Base-by-base conservation (phyloP, 2,329 filamentous ascomycete species). In the Talaromyces pinophilus region DNA sequence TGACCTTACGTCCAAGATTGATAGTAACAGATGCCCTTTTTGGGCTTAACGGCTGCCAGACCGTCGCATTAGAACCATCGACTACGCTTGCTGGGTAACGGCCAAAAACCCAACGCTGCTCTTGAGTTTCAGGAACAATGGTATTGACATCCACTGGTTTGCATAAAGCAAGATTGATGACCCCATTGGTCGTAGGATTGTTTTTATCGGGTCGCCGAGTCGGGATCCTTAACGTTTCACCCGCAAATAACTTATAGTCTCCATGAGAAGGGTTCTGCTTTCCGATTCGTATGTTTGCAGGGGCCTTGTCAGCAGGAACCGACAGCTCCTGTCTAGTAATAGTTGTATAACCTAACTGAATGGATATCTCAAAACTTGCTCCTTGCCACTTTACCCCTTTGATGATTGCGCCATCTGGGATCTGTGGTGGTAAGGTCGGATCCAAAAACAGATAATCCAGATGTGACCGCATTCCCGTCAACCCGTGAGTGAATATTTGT, bases 381-480 rank as follows among this genome's bases (percentile, higher is more conserved):
- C 62, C 66, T 38, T 67, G 66, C 66, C 66, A 67, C 28, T 67
- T 67, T 3, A 67, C 15, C 0, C 62, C 66, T 17, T 59, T 67
- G 40, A 67, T 50, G 0, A 50, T 61, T 19, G 62, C n/a, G 4
- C 66, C 66, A 28, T 50, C 48, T 19, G 62, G 35, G 19, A 67
- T 67, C 17, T 67, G 66, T 5, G 66, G 66, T 3, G 62, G 62
- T 28, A 67, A 30, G 17, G 59, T 65, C 17, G 66, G 66, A 62
- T 67, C 57, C 5, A 67, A 38, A 44, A 64, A 65, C 6, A 67
- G 30, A 25, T 28, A 33, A 50, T 67, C 62, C 10, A 54, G 28
- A 33, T 60, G 42, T 5, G 48, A 35, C 40, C 66, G 46, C 61
- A 67, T 64, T 2, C 66, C 66, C 2, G 66, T 67, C n/a, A 67